These are phyloP conservation scores for Ceratocystis destructans DNA, from an alignment of 2,329 filamentous ascomycete genomes.

Conservation along the genomic window DNA sequence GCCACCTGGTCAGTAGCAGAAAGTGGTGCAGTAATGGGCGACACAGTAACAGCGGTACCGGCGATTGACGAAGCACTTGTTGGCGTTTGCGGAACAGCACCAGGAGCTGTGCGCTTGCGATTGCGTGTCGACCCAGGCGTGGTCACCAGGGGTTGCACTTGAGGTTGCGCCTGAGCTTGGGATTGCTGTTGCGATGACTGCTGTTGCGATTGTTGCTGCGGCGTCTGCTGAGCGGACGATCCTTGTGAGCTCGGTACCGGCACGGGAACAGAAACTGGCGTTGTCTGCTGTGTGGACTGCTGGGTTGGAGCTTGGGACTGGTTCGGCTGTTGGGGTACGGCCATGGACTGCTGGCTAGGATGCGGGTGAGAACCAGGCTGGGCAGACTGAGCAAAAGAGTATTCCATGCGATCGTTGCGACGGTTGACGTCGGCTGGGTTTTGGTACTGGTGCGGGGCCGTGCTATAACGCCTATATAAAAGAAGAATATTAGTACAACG, in stretches of 20 bases:
- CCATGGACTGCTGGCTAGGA: slow-evolving; percentile 31
- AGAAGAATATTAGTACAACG: neutral
- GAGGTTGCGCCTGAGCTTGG: slow-evolving; percentile 23
- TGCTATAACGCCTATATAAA: slow-evolving; percentile 11
- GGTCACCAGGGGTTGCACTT: slow-evolving; percentile 21
- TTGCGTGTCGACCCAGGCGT: slow-evolving; percentile 24
- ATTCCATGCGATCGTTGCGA: slow-evolving; percentile 33
- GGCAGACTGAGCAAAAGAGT: slow-evolving; percentile 28
- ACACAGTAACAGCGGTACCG: slow-evolving; percentile 24
- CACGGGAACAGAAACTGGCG: slow-evolving; percentile 5
- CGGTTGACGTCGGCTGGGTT: slow-evolving; percentile 33
- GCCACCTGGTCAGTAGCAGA: slow-evolving; percentile 23
- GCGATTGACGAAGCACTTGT: slow-evolving; percentile 23
- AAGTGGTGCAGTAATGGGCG: slow-evolving; percentile 26
- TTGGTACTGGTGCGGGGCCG: slow-evolving; percentile 34
- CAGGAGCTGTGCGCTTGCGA: slow-evolving; percentile 32
- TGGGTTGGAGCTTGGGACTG: neutral
- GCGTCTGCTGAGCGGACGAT: slow-evolving; percentile 19
- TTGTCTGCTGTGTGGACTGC: slow-evolving; percentile 2
- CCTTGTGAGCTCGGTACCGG: slow-evolving; percentile 23
- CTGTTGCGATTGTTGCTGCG: slow-evolving; percentile 24
- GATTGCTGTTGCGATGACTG: slow-evolving; percentile 27
- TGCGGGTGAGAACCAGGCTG: slow-evolving; percentile 31
- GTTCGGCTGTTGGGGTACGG: slow-evolving; percentile 27
- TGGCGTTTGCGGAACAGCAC: slow-evolving; percentile 24